Evolutionary conservation across 2,329 filamentous ascomycete genomes (phyloP), one percentile per base, ranked within the genome.

Genomic region (Furcasterigmium sp.): DNA sequence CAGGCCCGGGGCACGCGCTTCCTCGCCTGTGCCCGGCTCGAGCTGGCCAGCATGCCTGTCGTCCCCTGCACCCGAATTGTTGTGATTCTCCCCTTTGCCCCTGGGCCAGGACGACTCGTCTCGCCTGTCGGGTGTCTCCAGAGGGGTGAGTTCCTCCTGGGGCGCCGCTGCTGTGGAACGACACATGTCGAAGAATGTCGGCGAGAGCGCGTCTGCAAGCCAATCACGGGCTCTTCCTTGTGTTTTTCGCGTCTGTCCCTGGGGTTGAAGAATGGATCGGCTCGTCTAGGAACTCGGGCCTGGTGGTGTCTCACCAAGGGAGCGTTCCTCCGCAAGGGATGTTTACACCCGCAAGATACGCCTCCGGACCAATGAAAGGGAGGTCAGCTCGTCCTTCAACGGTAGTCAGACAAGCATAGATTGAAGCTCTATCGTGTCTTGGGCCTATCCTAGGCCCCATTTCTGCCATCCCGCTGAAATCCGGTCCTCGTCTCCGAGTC

Each of bases 201-300:
- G 14, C 14, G 32, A 17, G n/a, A 35, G 32, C 5, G 32, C 32
- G 32, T 18, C 32, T 8, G 32, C 9, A 15, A 9, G 32, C 32
- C 32, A 35, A 35, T 35, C 5, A 35, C 18, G 32, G n/a, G 32
- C n/a, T n/a, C n/a, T n/a, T n/a, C n/a, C n/a, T n/a, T 35, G 32
- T 18, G 11, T 35, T 35, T 26, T 11, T 26, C 11, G 23, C 32
- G 32, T 35, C 32, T 18, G 23, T 11, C 7, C 15, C 32, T 10
- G 32, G 32, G 18, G 32, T 35, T 35, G 35, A 37, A 37, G 35
- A 37, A 37, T 37, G 35, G 35, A 37, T 37, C 35, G 35, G 5
- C 35, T 37, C n/a, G 13, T 11, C 21, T 15, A 19, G 35, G 19
- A 23, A 37, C 21, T 25, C 14, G 35, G 21, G 2, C n/a, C 13